These are phyloP conservation scores for Cordyceps javanica DNA, from an alignment of 2,329 filamentous ascomycete genomes.

Conservation along the genomic window DNA sequence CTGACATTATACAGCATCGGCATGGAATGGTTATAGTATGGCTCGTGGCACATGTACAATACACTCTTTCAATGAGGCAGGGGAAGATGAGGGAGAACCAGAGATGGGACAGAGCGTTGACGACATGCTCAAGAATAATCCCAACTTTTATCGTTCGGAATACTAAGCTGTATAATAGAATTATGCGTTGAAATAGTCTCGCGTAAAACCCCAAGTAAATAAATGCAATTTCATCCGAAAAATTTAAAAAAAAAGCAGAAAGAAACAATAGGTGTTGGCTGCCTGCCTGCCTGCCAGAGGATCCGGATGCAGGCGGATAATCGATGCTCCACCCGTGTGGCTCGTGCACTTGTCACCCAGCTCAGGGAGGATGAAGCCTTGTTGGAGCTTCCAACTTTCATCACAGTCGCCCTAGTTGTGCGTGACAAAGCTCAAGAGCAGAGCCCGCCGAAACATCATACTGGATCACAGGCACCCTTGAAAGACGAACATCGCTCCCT, in stretches of 20 bases:
- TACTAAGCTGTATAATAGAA: slow-evolving; percentile 2
- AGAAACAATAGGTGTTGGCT: background rate
- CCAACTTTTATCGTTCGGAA: slow-evolving; percentile 19
- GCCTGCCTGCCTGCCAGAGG: background rate
- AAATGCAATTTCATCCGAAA: background rate
- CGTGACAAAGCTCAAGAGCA: background rate
- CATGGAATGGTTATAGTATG: slow-evolving; percentile 74
- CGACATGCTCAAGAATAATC: slow-evolving; percentile 44
- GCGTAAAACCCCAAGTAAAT: background rate
- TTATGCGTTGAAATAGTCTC: background rate
- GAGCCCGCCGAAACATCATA: background rate
- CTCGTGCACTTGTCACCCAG: slow-evolving; percentile 2
- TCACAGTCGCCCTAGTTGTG: background rate
- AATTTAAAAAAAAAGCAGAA: background rate
- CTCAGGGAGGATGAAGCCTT: background rate
- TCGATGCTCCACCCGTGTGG: slow-evolving; percentile 13
- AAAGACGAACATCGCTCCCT: background rate
- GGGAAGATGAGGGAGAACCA: slow-evolving; percentile 57
- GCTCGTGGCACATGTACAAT: slow-evolving; percentile 68
- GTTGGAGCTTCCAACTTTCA: slow-evolving; percentile 3
- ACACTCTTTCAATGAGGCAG: slow-evolving; percentile 68
- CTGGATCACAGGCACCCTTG: too few species aligned
- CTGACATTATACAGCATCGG: slow-evolving; percentile 54
- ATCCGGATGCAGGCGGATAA: background rate
- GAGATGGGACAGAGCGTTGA: slow-evolving; percentile 53